phyloP scores from a whole-genome alignment of 2,329 filamentous ascomycete species.

The Colletotrichum brevisporum region DNA sequence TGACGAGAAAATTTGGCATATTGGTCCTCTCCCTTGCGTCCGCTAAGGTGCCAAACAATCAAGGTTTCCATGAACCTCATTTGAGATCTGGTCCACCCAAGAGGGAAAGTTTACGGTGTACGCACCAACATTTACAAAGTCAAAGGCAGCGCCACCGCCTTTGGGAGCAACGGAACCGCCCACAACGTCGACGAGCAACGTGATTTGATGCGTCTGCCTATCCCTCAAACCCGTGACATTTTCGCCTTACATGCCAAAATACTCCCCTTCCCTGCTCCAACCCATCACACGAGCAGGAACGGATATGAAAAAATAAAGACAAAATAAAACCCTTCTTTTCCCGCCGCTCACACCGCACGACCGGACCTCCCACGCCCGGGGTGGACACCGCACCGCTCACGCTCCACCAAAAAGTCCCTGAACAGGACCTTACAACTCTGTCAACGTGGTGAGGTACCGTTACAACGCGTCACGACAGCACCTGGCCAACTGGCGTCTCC shows the following conservation, averaged over 20 bases:
- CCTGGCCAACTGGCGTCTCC: slow-evolving; percentile 3
- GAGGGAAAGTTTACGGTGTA: not conserved
- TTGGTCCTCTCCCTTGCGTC: slow-evolving; percentile 32
- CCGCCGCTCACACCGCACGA: slow-evolving; percentile 23
- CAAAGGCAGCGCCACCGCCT: not conserved
- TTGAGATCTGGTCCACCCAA: slow-evolving; percentile 22
- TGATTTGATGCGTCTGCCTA: not conserved
- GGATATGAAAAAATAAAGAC: not conserved
- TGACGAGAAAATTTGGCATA: slow-evolving; percentile 26
- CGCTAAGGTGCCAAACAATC: slow-evolving; percentile 10
- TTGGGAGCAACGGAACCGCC: not conserved
- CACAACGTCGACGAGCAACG: not conserved
- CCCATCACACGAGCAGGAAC: not conserved
- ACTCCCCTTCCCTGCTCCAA: slow-evolving; percentile 16
- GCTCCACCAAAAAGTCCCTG: slow-evolving; percentile 30
- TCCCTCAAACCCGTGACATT: not conserved
- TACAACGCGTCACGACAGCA: slow-evolving; percentile 13
- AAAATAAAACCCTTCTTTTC: not conserved
- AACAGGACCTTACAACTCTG: slow-evolving; percentile 18
- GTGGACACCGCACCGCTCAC: slow-evolving; percentile 11
- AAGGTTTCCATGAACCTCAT: slow-evolving; percentile 31
- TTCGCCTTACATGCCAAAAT: slow-evolving; percentile 6
- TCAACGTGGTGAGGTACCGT: slow-evolving; percentile 23
- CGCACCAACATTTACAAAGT: not conserved
- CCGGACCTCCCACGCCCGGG: slow-evolving; percentile 12